Conservation (phyloP, 2,329 filamentous ascomycete genomes). For the Volutella citrinella region DNA sequence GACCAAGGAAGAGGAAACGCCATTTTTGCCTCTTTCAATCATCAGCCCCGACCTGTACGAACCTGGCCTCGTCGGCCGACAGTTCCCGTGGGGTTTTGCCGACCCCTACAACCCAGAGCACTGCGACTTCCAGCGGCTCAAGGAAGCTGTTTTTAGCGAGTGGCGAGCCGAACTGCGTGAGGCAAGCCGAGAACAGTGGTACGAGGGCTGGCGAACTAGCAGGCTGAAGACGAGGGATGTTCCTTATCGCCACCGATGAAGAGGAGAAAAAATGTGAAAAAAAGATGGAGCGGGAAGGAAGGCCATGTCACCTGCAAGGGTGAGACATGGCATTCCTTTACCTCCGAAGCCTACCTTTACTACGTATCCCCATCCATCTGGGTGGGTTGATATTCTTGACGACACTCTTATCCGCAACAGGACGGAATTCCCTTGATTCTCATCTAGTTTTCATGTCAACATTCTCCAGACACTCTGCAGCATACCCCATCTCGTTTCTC, state of each 20-base stretch:
- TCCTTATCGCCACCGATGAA: conserved; percentile 34
- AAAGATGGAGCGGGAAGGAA: too few relatives aligned
- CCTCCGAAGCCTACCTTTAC: too few relatives aligned
- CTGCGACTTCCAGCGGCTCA: conserved; percentile 89
- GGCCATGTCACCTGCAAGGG: conserved; percentile 7
- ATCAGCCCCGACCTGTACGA: conserved; percentile 93
- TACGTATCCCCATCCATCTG: too few relatives aligned
- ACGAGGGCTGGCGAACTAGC: conserved; percentile 88
- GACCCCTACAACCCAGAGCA: conserved; percentile 88
- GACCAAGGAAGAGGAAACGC: conserved; percentile 51
- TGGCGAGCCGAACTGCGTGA: conserved; percentile 91
- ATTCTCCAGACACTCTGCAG: conserved; percentile 29
- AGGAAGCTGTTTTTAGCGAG: conserved; percentile 88
- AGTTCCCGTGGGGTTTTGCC: conserved; percentile 95
- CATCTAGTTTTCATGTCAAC: conserved; percentile 18
- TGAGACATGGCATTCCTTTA: too few relatives aligned
- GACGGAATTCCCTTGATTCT: conserved; percentile 16
- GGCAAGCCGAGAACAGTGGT: conserved; percentile 88
- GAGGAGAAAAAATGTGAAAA: too few relatives aligned
- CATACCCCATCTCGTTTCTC: conserved; percentile 35
- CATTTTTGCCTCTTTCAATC: conserved; percentile 84
- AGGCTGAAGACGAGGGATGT: conserved; percentile 55
- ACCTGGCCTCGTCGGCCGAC: conserved; percentile 72
- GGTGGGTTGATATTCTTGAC: conserved; percentile 14
- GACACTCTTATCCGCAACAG: conserved; percentile 14